Conservation (phyloP, 768 basidiomycete genomes). For the Gymnopilus junonius region DNA sequence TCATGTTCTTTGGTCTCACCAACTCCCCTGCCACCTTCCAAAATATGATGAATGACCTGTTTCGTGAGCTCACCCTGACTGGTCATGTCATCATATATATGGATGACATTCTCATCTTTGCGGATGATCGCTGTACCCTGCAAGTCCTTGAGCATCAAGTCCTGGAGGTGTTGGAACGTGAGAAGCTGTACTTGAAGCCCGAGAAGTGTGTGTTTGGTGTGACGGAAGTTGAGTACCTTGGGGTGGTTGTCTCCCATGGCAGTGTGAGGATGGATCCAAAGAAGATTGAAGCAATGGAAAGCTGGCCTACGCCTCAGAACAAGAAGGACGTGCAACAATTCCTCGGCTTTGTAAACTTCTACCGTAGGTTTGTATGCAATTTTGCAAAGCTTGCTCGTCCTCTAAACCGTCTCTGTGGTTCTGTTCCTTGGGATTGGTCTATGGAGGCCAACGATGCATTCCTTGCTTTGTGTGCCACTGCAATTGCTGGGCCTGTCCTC, state of each 20-base stretch:
- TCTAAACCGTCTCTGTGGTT: slow-evolving; percentile 20
- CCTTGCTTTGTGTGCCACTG: not conserved
- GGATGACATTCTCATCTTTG: slow-evolving; percentile 32
- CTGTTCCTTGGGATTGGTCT: not conserved
- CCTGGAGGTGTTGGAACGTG: slow-evolving; percentile 2
- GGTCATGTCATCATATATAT: slow-evolving; percentile 9
- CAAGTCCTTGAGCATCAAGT: slow-evolving; percentile 5
- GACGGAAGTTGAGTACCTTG: not conserved
- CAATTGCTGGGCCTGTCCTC: slow-evolving; percentile 24
- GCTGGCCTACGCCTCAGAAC: slow-evolving; percentile 37
- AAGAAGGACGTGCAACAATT: slow-evolving; percentile 34
- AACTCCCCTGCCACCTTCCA: slow-evolving; percentile 24
- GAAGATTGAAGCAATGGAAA: slow-evolving; percentile 16
- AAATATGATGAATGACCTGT: slow-evolving; percentile 1
- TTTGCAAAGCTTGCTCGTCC: slow-evolving; percentile 32
- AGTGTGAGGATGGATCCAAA: slow-evolving; percentile 18
- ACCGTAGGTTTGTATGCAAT: slow-evolving; percentile 25
- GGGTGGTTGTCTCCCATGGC: not conserved
- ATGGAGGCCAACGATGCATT: not conserved
- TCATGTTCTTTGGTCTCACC: slow-evolving; percentile 40
- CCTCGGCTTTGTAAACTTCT: not conserved
- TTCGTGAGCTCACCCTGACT: not conserved
- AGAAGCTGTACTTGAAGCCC: slow-evolving; percentile 23
- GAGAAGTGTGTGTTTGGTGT: not conserved
- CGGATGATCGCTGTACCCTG: slow-evolving; percentile 24